Evolutionary conservation across 345 rosid genomes (phyloP).

Genomic region (Moricandia moricandioides): DNA sequence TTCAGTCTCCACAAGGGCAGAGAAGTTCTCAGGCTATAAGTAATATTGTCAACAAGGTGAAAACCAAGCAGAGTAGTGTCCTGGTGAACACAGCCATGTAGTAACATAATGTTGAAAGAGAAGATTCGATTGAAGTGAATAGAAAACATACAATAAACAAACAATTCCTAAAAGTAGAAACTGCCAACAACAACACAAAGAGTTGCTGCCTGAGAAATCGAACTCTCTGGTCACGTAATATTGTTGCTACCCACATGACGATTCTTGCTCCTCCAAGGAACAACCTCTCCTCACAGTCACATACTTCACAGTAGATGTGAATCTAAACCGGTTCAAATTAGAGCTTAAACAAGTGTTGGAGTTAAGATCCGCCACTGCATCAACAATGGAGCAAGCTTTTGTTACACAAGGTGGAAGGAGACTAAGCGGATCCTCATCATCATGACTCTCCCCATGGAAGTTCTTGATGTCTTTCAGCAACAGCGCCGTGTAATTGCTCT

Average conservation of each 20-base stretch:
- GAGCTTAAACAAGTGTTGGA: slow-evolving; percentile 32
- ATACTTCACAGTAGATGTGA: slow-evolving; percentile 56
- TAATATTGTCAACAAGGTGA: no score
- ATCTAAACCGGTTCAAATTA: slow-evolving; percentile 26
- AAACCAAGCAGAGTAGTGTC: no score
- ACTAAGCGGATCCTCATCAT: background rate
- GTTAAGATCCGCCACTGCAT: slow-evolving; percentile 88
- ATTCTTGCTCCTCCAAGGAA: slow-evolving; percentile 55
- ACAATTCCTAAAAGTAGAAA: background rate
- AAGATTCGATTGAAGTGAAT: background rate
- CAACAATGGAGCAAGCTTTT: slow-evolving; percentile 80
- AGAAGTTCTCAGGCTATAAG: no score
- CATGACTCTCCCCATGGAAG: slow-evolving; percentile 65
- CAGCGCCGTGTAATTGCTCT: slow-evolving; percentile 58
- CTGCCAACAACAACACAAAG: slow-evolving; percentile 7
- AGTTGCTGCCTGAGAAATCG: slow-evolving; percentile 4
- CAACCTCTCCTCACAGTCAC: slow-evolving; percentile 69
- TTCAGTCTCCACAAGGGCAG: no score
- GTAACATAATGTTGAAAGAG: background rate
- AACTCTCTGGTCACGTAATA: slow-evolving; percentile 36
- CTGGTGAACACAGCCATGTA: no score
- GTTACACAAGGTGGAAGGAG: slow-evolving; percentile 49
- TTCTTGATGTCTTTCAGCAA: slow-evolving; percentile 82
- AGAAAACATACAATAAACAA: background rate
- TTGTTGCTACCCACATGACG: slow-evolving; percentile 90